phyloP scores from a whole-genome alignment of 2,329 filamentous ascomycete genomes.

The Metarhizium rileyi region DNA sequence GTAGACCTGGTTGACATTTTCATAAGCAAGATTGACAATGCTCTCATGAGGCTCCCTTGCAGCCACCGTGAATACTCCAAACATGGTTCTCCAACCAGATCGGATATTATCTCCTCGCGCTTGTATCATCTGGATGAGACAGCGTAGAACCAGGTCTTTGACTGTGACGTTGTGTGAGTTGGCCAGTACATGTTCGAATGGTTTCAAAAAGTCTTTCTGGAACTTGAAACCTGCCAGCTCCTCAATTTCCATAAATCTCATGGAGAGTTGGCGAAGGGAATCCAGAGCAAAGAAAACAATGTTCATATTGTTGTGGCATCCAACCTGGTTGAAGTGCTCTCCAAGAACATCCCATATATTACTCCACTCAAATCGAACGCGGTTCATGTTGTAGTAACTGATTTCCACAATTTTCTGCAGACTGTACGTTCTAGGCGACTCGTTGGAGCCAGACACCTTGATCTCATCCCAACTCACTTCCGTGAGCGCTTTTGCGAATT shows the following conservation, averaged over 20 bases:
- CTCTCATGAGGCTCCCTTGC: constrained; percentile 87
- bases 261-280: constrained; percentile 87
- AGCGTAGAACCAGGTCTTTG: constrained; percentile 94
- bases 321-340: constrained; percentile 96
- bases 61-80: constrained; percentile 94
- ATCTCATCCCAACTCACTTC: constrained; percentile 99
- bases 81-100: constrained; percentile 98
- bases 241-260: constrained; percentile 98
- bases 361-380: constrained; percentile 96
- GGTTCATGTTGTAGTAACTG: constrained; percentile 98
- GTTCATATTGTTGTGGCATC: constrained; percentile 90
- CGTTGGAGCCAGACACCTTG: constrained; percentile 89
- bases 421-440: constrained; percentile 92
- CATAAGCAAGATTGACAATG: constrained; percentile 93
- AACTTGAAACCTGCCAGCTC: constrained; percentile 98
- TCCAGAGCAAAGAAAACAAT: constrained; percentile 98
- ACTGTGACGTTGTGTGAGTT: constrained; percentile 87
- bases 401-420: constrained; percentile 98
- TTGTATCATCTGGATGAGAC: constrained; percentile 98
- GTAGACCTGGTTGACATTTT: constrained; percentile 93
- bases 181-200: constrained; percentile 93
- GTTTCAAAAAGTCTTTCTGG: constrained; percentile 97
- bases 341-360: constrained; percentile 97
- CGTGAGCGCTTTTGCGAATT: constrained; percentile 85
- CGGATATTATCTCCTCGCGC: constrained; percentile 92